These are phyloP conservation scores for Tetraselmis chui DNA, from an alignment of 139 green algal genomes.

Conservation along the genomic window DNA sequence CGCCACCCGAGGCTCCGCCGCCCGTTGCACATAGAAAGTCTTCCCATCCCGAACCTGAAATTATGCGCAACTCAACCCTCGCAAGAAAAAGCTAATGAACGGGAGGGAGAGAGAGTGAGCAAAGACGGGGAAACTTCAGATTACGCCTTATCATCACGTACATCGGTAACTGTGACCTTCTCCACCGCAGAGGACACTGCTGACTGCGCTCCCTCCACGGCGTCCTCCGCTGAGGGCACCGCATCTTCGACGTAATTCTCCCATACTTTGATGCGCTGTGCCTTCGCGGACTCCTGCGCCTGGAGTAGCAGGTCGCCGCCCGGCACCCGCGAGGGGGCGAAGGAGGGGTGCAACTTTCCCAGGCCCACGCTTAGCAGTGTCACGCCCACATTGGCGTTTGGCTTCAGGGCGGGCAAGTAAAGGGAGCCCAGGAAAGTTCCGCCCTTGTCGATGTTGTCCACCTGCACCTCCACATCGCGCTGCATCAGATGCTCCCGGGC, in stretches of 20 bases:
- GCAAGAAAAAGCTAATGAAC: background rate
- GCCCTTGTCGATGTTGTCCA: conserved; percentile 74
- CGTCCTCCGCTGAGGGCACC: background rate
- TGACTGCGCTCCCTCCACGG: background rate
- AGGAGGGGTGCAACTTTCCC: conserved; percentile 70
- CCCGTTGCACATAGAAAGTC: conserved; percentile 11
- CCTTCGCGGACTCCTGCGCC: conserved; percentile 67
- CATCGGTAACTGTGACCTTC: background rate
- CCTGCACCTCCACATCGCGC: conserved; percentile 63
- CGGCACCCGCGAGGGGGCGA: conserved; percentile 25
- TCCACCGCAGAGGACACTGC: background rate
- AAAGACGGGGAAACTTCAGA: background rate
- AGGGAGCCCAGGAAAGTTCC: conserved; percentile 91
- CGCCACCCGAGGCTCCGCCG: conserved; percentile 46
- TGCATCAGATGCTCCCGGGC: conserved; percentile 68
- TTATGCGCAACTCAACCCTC: background rate
- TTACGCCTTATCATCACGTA: background rate
- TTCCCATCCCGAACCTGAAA: background rate
- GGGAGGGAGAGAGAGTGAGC: background rate
- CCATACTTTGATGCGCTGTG: conserved; percentile 54
- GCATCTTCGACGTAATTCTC: background rate
- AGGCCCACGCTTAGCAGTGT: conserved; percentile 74
- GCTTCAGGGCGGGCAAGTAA: background rate
- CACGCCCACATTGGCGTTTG: conserved; percentile 45
- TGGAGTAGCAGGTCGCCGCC: conserved; percentile 45